Evolutionary conservation across 805 yeast species (phyloP).

Genomic region (Metschnikowia aberdeeniae): DNA sequence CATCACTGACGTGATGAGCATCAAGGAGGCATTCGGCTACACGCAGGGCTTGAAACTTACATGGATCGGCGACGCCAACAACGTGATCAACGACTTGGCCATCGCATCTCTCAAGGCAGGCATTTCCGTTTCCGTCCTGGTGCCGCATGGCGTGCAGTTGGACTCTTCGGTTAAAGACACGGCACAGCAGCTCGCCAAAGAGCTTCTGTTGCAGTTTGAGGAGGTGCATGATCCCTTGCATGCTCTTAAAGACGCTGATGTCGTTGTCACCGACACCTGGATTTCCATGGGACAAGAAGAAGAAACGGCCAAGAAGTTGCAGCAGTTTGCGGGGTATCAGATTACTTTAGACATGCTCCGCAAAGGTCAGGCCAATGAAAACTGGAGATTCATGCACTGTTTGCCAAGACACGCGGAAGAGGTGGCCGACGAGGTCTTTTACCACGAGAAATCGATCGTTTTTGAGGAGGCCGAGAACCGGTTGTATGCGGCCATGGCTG

Average conservation of each 20-base stretch:
- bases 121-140: constrained; percentile 76
- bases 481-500: constrained; percentile 93
- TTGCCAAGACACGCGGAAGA: constrained; percentile 94
- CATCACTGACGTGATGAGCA: constrained; percentile 83
- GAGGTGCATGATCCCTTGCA: constrained; percentile 67
- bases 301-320: constrained; percentile 64
- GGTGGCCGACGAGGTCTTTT: constrained; percentile 90
- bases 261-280: constrained; percentile 94
- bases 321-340: constrained; percentile 85
- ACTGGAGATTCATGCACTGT: constrained; percentile 96
- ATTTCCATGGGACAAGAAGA: constrained; percentile 97
- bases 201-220: constrained; percentile 40
- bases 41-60: constrained; percentile 67
- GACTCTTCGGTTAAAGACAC: constrained; percentile 48
- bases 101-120: constrained; percentile 84
- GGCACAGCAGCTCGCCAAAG: constrained; percentile 47
- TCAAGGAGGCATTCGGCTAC: constrained; percentile 68
- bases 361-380: constrained; percentile 51
- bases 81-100: constrained; percentile 89
- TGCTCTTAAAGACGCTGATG: constrained; percentile 72
- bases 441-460: constrained; percentile 73
- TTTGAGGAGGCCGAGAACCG: constrained; percentile 96
- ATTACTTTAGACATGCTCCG: constrained; percentile 62
- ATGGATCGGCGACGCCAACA: constrained; percentile 97
- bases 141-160: constrained; percentile 72